Conservation (phyloP, 1,139 yeast genomes). For the Taphrina flavorubra region DNA sequence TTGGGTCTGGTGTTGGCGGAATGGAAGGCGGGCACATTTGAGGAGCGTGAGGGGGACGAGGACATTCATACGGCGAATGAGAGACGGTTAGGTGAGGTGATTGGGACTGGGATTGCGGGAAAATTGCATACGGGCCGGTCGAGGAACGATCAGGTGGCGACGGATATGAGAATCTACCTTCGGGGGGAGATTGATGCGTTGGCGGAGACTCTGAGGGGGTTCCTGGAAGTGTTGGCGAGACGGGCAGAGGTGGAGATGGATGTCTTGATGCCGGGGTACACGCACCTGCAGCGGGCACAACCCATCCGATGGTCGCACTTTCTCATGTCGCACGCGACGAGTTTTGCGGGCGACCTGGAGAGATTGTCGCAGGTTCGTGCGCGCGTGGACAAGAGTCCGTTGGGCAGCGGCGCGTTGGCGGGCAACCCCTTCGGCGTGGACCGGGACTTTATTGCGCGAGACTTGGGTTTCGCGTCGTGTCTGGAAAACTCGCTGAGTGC, state of each 20-base stretch:
- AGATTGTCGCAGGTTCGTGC: slow-evolving; percentile 78
- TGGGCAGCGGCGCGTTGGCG: slow-evolving; percentile 97
- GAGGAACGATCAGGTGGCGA: slow-evolving; percentile 97
- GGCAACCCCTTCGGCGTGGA: slow-evolving; percentile 99
- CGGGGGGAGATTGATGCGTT: slow-evolving; percentile 73
- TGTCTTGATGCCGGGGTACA: slow-evolving; percentile 96
- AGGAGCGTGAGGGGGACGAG: slow-evolving; percentile 90
- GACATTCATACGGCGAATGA: slow-evolving; percentile 99
- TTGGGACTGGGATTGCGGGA: slow-evolving; percentile 92
- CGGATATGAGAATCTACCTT: slow-evolving; percentile 94
- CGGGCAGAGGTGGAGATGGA: slow-evolving; percentile 88
- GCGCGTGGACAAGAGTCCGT: slow-evolving; percentile 85
- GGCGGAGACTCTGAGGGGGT: slow-evolving; percentile 61
- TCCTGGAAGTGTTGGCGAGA: slow-evolving; percentile 60
- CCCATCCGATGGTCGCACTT: slow-evolving; percentile 99
- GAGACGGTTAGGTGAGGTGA: slow-evolving; percentile 93
- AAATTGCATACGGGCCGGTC: slow-evolving; percentile 98
- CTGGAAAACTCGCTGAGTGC: slow-evolving; percentile 96
- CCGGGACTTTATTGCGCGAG: slow-evolving; percentile 81
- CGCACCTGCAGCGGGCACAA: slow-evolving; percentile 97
- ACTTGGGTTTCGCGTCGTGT: slow-evolving; percentile 77
- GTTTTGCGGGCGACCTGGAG: slow-evolving; percentile 85
- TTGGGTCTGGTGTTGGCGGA: slow-evolving; percentile 71
- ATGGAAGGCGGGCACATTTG: slow-evolving; percentile 77
- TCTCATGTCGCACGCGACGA: slow-evolving; percentile 93